Base-by-base conservation (phyloP, 352 stramenopile genomes). In the Phytopythium boreale region DNA sequence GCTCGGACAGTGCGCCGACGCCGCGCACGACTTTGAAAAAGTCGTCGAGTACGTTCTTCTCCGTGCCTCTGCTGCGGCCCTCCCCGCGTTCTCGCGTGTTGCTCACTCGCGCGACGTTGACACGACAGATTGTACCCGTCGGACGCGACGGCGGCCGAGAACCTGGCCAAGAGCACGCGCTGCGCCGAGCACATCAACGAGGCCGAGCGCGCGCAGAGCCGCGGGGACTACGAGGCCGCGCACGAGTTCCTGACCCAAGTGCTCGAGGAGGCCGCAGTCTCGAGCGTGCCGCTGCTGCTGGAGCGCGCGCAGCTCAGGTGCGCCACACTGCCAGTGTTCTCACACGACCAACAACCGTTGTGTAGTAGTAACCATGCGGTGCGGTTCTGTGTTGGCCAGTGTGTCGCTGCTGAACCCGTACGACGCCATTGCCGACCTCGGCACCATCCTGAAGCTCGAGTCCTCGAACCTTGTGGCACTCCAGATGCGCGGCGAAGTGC, bases 361-460 rank as follows among this genome's bases (percentile, higher is more conserved):
- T 26, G 15, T 24, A 57, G 29, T 26, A 50, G 43, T 46, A 14
- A 46, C 39, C 4, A 46, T 14, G n/a, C n/a, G n/a, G n/a, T 36
- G 31, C 8, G 9, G 22, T 10, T 39, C 24, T 56, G 19, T 46
- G 24, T 22, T 49, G 39, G 20, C 39, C 36, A 93, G 85, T 67
- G 70, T 90, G 41, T 82, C 82, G 47, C 69, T 94, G 19, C 62
- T 71, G 26, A 85, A 84, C 61, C 76, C 83, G 56, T 94, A 89
- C 70, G 86, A 94, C 55, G 79, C 85, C 19, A 88, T 94, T 62
- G 79, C 82, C 0, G 86, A 94, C 59, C 71, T 91, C 11, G 82
- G 86, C 6, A 76, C 74, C 0, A 81, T 92, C 58, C 72, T 94
- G 39, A 91, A 90, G 62, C 65, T 91, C 47, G 86, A 94, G 43